These are phyloP conservation scores for Fusarium sp. DNA, from an alignment of 2,329 filamentous ascomycete species.

Conservation along the genomic window DNA sequence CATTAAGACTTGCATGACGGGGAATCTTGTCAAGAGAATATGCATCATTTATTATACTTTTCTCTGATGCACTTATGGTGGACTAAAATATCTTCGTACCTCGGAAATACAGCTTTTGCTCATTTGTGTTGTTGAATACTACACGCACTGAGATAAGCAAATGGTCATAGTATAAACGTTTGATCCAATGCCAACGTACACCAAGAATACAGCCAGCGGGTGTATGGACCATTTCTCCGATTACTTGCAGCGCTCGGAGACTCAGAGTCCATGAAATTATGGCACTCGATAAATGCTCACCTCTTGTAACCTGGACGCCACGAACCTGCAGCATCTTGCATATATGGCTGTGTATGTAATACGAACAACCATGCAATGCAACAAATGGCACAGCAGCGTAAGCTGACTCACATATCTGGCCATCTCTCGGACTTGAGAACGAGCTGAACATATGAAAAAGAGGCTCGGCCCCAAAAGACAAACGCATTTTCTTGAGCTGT, in stretches of 20 bases:
- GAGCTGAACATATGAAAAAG: not conserved
- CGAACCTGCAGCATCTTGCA: not conserved
- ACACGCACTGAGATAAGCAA: fast-evolving
- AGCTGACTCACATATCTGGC: not conserved
- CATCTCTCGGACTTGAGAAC: not conserved
- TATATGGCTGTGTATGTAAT: not conserved
- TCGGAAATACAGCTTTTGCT: too few relatives aligned
- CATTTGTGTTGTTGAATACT: too few relatives aligned
- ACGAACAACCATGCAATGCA: not conserved
- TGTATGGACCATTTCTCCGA: not conserved
- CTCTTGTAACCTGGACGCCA: not conserved
- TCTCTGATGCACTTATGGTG: too few relatives aligned
- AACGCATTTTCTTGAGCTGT: not conserved
- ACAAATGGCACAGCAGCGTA: not conserved
- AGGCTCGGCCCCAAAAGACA: not conserved
- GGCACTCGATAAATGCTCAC: not conserved
- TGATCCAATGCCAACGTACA: not conserved
- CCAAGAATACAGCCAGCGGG: not conserved
- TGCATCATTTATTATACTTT: not conserved
- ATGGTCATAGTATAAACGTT: too few relatives aligned
- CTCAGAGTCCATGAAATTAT: too few relatives aligned
- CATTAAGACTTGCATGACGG: not conserved
- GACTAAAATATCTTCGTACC: fast-evolving
- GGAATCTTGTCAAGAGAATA: too few relatives aligned
- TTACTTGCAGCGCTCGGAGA: not conserved